Evolutionary conservation across 1,284 basidiomycete species (phyloP), one percentile per base, ranked within the genome.

Genomic region (Agaricales sp.): DNA sequence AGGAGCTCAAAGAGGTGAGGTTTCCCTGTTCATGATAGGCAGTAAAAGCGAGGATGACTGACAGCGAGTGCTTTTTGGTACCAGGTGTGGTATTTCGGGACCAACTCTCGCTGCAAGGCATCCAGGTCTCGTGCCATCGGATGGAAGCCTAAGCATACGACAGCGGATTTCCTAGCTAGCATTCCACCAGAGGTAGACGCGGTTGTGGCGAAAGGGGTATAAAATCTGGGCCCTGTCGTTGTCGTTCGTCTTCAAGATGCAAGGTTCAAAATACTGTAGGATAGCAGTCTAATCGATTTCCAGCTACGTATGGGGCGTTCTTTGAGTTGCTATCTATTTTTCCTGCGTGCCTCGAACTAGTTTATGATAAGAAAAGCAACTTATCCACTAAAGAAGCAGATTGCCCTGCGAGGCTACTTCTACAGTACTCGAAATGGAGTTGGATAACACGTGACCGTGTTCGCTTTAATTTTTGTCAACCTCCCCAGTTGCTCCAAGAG

Each of bases 111-210:
- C 48, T 65, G 61, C 26, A 61, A 63, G 8, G 68, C 69, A 1
- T 68, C 69, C 30, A 63, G 67, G 30, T 63, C 65, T 2, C 61
- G 64, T 47, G 61, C 60, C 13, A 63, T 77, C 41, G 73, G 73
- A 37, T 70, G 66, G 68, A 58, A 52, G 26, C 64, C 66, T 3
- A 58, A 53, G 20, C 53, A 61, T 45, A 58, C 53, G 3, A 64
- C 53, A 2, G 48, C 41, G 37, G 60, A 66, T 47, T 60, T 67
- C 55, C 51, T 64, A n/a, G 52, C 45, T 4, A 62, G 61, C 46
- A 54, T 67, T 18, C 53, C 57, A 45, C 43, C 53, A 8, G 60
- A 61, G 47, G 51, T 60, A 18, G 43, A 39, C 11, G 30, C 30
- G 8, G n/a, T 35, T 35, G 11, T 35, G 30, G 30, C 8, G n/a